Evolutionary conservation across 75 land plant genomes (phyloP).

Genomic region (Cunninghamia lanceolata): DNA sequence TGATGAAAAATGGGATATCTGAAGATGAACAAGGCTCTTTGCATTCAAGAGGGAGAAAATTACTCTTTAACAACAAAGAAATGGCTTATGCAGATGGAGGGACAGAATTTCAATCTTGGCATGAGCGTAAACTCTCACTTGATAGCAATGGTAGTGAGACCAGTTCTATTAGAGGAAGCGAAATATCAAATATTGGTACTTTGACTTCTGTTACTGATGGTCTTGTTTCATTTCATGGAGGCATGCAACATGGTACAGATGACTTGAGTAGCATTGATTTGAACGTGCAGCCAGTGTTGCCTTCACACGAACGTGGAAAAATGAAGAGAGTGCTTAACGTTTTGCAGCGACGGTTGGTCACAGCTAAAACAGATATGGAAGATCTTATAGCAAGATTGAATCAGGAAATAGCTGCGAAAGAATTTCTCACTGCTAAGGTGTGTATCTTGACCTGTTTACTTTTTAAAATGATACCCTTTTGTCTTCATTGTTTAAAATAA

Average conservation of each 20-base stretch:
- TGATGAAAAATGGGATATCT: constrained; percentile 42
- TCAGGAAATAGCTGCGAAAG: constrained; percentile 89
- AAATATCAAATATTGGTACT: constrained; percentile 49
- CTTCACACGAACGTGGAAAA: constrained; percentile 68
- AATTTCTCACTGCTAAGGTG: constrained; percentile 82
- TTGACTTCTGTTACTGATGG: constrained; percentile 40
- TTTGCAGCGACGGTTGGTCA: constrained; percentile 59
- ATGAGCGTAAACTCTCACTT: constrained; percentile 65
- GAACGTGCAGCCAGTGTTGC: constrained; percentile 55
- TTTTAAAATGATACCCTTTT: background rate
- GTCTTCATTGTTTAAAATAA: background rate
- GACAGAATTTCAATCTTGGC: constrained; percentile 31
- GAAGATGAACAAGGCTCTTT: constrained; percentile 20
- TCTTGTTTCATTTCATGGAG: constrained; percentile 20
- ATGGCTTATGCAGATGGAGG: constrained; percentile 16
- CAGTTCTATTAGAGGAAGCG: constrained; percentile 78
- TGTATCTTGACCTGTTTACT: background rate
- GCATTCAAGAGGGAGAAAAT: constrained; percentile 18
- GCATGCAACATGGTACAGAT: constrained; percentile 27
- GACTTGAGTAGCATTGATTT: constrained; percentile 15
- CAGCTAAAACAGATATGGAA: constrained; percentile 90
- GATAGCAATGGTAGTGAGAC: constrained; percentile 75
- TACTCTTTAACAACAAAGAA: constrained; percentile 7
- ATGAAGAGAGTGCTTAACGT: constrained; percentile 62
- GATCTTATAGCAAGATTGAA: constrained; percentile 82